Evolutionary conservation across 306 rosid species (phyloP), one percentile per base, ranked within the genome.

Genomic region (Lathyrus tuberosus): DNA sequence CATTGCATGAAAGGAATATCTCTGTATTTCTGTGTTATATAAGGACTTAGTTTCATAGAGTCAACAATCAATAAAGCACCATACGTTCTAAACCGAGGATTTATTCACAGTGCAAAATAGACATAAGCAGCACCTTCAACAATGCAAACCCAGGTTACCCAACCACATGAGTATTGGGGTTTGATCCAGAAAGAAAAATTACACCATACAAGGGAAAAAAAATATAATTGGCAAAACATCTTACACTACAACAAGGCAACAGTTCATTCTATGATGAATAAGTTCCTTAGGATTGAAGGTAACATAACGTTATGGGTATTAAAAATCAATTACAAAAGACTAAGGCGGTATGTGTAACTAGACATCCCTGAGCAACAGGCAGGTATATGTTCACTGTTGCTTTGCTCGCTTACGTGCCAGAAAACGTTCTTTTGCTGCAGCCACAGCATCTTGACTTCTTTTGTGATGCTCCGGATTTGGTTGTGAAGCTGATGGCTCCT

Each of bases 351-450:
- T 30, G 33, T 46, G 49, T 30, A 42, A 18, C 74, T 7, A 12
- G 7, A 63, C 52, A 46, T 3, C 30, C 16, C 59, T 43, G 35
- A 68, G 66, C 16, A 73, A 77, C 30, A 57, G 14, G 56, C 57
- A 42, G 49, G 57, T 67, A 60, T 60, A 11, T 17, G 52, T 76
- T 75, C 76, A 88, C 66, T 71, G 73, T 43, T 84, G 83, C 72
- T 84, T 90, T 1, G 87, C 81, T 70, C 69, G 91, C 81, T 90
- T 94, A 16, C 92, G 87, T 1, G 96, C 88, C 80, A 88, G 72
- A 73, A 84, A 90, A 17, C 98, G 90, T 54, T 90, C 97, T 80
- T 83, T 87, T 0, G 98, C 96, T 0, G 96, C 90, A 54, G 89
- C 78, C 22, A 90, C 33, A 0, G 90, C 88, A 79, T 87, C 95